Conservation (phyloP, 352 stramenopile genomes). For the Globisporangium perplexum region DNA sequence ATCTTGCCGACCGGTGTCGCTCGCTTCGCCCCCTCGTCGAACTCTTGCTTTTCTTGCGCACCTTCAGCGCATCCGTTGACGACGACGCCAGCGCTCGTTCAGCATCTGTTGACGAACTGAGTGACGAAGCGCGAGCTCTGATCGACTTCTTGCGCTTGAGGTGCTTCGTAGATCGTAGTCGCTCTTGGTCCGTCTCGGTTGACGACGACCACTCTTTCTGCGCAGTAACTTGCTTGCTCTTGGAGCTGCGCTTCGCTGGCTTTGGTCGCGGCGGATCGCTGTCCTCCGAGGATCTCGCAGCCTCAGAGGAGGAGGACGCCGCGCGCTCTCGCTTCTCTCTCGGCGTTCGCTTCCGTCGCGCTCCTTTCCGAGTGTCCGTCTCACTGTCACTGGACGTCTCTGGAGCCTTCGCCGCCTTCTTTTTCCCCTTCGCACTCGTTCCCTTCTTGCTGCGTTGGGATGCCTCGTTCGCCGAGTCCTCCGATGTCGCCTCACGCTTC, state of each 20-base stretch:
- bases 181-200: conserved; percentile 11
- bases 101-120: not conserved
- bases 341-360: not conserved
- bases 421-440: not conserved
- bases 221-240: not conserved
- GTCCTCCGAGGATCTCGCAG: not conserved
- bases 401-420: not conserved
- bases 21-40: conserved; percentile 3
- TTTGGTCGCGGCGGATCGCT: not conserved
- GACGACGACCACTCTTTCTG: not conserved
- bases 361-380: not conserved
- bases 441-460: not conserved
- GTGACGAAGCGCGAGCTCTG: not conserved
- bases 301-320: not conserved
- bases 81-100: not conserved
- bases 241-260: not conserved
- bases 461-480: not conserved
- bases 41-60: not conserved
- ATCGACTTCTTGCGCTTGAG: not conserved
- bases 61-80: not conserved
- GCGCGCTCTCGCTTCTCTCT: not conserved
- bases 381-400: not conserved
- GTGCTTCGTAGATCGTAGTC: not conserved
- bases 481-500: not conserved
- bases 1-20: conserved; percentile 1